A percentile compares a stretch with the other conserved stretches of the same genome.
Evolutionary conservation across 768 basidiomycete genomes (phyloP).

Genomic region (Xerocomus brunneocitrinus): DNA sequence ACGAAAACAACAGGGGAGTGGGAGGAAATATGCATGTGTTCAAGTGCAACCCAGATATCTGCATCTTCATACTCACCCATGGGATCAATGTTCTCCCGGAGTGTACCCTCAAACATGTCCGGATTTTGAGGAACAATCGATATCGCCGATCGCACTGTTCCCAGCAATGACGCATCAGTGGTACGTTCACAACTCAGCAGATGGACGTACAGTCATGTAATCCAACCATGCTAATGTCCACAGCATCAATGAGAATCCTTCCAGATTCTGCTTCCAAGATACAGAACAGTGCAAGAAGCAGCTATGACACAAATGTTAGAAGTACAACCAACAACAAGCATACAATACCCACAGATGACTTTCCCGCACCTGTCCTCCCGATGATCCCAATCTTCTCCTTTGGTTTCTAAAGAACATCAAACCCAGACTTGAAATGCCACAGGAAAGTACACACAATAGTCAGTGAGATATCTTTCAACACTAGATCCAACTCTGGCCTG

Average conservation of each 20-base stretch:
- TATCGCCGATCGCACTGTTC: slow-evolving; percentile 61
- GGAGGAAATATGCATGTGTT: slow-evolving; percentile 40
- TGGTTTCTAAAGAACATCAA: background rate
- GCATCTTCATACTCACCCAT: slow-evolving; percentile 72
- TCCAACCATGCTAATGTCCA: slow-evolving; percentile 77
- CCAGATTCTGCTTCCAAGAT: slow-evolving; percentile 70
- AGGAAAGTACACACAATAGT: too few species aligned
- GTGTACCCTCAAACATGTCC: slow-evolving; percentile 65
- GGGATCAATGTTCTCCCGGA: slow-evolving; percentile 89
- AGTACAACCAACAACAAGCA: background rate
- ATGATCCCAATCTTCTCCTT: too few species aligned
- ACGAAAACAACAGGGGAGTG: background rate
- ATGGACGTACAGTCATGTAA: slow-evolving; percentile 47
- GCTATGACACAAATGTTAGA: slow-evolving; percentile 27
- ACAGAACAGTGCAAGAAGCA: slow-evolving; percentile 70
- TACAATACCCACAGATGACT: too few species aligned
- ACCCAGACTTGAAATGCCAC: background rate
- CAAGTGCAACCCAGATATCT: slow-evolving; percentile 84
- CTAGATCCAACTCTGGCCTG: too few species aligned
- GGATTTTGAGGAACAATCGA: slow-evolving; percentile 84
- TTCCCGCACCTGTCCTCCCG: too few species aligned
- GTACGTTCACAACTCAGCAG: background rate
- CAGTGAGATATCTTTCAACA: too few species aligned
- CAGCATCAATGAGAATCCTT: slow-evolving; percentile 64
- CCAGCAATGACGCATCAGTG: background rate